A percentile compares a stretch with the other conserved stretches of the same genome.
These are phyloP conservation scores for Tulasnella sp. DNA, from an alignment of 768 basidiomycete genomes.

Conservation along the genomic window DNA sequence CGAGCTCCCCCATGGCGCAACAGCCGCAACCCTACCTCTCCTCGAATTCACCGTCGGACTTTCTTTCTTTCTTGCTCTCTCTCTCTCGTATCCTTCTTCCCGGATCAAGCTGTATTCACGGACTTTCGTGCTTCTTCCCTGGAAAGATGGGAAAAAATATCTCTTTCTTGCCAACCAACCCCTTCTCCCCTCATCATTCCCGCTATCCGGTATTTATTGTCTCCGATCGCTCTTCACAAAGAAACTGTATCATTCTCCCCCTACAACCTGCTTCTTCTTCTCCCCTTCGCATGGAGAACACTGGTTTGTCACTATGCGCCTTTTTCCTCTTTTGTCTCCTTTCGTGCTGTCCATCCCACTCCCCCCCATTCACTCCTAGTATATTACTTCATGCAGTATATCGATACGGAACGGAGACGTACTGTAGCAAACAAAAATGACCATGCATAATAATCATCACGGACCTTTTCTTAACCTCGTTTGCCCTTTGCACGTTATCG, in stretches of 20 bases:
- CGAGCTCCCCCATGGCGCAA: too few relatives aligned
- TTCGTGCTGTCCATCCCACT: background rate
- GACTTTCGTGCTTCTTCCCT: background rate
- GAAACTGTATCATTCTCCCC: slow-evolving; percentile 18
- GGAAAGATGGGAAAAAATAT: background rate
- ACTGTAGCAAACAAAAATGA: slow-evolving; percentile 5
- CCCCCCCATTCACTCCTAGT: background rate
- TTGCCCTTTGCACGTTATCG: background rate
- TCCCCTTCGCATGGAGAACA: background rate
- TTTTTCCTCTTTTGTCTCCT: background rate
- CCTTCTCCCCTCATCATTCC: background rate
- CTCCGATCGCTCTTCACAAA: background rate
- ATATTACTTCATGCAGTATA: slow-evolving; percentile 4
- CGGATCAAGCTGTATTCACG: slow-evolving; percentile 16
- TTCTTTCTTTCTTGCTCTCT: background rate
- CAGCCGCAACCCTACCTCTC: too few relatives aligned
- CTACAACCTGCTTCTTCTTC: background rate
- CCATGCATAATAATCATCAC: background rate
- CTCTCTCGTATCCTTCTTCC: background rate
- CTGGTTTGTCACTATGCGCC: background rate
- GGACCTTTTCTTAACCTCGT: background rate
- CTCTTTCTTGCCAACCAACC: background rate
- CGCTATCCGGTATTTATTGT: background rate
- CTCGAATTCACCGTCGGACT: too few relatives aligned
- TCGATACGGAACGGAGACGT: slow-evolving; percentile 7